Evolutionary conservation across 768 basidiomycete species (phyloP).

Genomic region (Xerocomus brunneocitrinus): DNA sequence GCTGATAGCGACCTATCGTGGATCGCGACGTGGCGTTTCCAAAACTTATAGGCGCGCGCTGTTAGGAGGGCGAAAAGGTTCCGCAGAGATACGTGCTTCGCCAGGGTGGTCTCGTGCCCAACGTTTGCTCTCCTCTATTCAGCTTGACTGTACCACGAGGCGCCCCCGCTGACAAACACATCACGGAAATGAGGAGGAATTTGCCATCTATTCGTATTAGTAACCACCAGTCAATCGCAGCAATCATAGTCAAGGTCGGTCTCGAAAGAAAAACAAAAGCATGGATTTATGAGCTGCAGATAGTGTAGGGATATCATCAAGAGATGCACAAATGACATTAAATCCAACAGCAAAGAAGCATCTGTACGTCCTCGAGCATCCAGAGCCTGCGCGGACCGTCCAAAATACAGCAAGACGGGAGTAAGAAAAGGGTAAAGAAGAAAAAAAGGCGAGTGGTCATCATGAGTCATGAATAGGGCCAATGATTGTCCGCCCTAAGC

Average conservation of each 20-base stretch:
- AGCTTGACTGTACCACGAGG: background rate
- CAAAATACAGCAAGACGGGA: slow-evolving; percentile 5
- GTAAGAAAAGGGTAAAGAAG: background rate
- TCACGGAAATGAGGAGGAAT: background rate
- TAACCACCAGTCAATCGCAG: background rate
- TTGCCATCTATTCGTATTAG: background rate
- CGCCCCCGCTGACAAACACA: background rate
- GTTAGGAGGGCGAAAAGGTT: background rate
- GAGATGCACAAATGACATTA: slow-evolving; percentile 14
- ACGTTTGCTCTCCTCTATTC: background rate
- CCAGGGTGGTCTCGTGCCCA: background rate
- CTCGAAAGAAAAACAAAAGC: background rate
- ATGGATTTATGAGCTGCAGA: slow-evolving; percentile 14
- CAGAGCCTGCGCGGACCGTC: background rate
- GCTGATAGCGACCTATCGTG: background rate
- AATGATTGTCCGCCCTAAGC: background rate
- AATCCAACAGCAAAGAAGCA: slow-evolving; percentile 1
- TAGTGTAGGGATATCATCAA: slow-evolving; percentile 29
- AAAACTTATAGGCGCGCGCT: background rate
- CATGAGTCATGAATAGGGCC: slow-evolving; percentile 2
- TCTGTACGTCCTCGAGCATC: slow-evolving; percentile 5
- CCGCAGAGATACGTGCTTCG: background rate
- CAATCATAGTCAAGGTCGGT: background rate
- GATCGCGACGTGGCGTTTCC: background rate
- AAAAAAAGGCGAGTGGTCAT: slow-evolving; percentile 5